phyloP scores from a whole-genome alignment of 108 stramenopile species.

The Cyclotella sp. region DNA sequence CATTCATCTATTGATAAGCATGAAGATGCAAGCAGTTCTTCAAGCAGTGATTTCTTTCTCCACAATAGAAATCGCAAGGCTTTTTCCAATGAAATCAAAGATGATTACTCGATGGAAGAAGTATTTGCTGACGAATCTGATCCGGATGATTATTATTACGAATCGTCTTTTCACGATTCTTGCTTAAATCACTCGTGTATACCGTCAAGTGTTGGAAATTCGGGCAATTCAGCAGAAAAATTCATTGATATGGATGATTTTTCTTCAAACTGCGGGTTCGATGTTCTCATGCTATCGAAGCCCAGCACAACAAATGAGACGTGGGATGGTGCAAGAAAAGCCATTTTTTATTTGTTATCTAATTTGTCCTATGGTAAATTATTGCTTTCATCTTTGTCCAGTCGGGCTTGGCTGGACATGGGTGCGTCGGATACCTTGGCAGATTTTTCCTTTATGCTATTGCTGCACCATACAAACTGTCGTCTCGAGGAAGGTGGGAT shows the following conservation, averaged over 20 bases:
- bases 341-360: constrained; percentile 38
- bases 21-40: constrained; percentile 36
- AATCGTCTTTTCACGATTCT: not conserved
- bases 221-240: not conserved
- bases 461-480: constrained; percentile 36
- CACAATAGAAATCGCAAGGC: constrained; percentile 19
- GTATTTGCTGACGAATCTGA: constrained; percentile 61
- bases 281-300: constrained; percentile 36
- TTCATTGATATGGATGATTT: constrained; percentile 7
- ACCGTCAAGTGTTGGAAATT: too few relatives aligned
- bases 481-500: not conserved
- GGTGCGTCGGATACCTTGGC: constrained; percentile 48
- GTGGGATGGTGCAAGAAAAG: constrained; percentile 42
- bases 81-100: not conserved
- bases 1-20: not conserved
- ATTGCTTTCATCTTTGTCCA: constrained; percentile 34
- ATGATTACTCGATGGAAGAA: constrained; percentile 55
- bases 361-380: constrained; percentile 39
- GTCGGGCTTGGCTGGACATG: constrained; percentile 40
- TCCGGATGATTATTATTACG: constrained; percentile 53
- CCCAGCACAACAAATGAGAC: constrained; percentile 32
- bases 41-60: constrained; percentile 31
- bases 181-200: not conserved
- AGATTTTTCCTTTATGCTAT: constrained; percentile 45
- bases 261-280: constrained; percentile 20